Evolutionary conservation across 202 grass and related monocot genomes (phyloP).

Genomic region (Eragrostis tef): DNA sequence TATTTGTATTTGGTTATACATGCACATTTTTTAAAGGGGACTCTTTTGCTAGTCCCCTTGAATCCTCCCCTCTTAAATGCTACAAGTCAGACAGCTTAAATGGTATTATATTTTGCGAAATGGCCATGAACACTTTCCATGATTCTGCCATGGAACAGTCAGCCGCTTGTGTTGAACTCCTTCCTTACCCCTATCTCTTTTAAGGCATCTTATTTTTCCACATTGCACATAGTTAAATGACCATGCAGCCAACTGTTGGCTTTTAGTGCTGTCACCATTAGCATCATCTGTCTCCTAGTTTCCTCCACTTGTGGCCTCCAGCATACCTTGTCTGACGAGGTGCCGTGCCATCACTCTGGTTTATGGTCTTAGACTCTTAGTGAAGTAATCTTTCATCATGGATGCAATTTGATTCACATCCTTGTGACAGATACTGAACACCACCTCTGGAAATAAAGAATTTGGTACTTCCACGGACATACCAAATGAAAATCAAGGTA

Average conservation of each 20-base stretch:
- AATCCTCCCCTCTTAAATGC: constrained; percentile 6
- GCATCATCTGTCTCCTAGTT: constrained; percentile 6
- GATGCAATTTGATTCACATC: constrained; percentile 49
- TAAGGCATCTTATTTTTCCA: background rate
- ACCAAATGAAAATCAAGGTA: constrained; percentile 58
- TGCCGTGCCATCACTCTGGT: constrained; percentile 26
- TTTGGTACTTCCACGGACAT: constrained; percentile 46
- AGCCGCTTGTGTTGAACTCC: background rate
- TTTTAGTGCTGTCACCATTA: constrained; percentile 16
- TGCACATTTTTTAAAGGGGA: constrained; percentile 17
- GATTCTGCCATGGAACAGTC: constrained; percentile 4
- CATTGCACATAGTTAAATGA: constrained; percentile 6
- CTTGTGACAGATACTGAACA: constrained; percentile 59
- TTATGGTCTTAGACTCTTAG: constrained; percentile 25
- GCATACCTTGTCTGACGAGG: constrained; percentile 22
- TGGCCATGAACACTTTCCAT: background rate
- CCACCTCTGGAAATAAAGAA: constrained; percentile 48
- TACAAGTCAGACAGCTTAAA: constrained; percentile 26
- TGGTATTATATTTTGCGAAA: background rate
- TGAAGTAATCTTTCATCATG: constrained; percentile 43
- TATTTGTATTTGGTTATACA: background rate
- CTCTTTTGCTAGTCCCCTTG: constrained; percentile 22
- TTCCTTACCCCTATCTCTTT: background rate
- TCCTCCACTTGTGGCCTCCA: constrained; percentile 23
- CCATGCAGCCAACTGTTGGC: constrained; percentile 7